Evolutionary conservation across 1,139 yeast species (phyloP), one percentile per base, ranked within the genome.

Genomic region (Pneumocystis carinii): DNA sequence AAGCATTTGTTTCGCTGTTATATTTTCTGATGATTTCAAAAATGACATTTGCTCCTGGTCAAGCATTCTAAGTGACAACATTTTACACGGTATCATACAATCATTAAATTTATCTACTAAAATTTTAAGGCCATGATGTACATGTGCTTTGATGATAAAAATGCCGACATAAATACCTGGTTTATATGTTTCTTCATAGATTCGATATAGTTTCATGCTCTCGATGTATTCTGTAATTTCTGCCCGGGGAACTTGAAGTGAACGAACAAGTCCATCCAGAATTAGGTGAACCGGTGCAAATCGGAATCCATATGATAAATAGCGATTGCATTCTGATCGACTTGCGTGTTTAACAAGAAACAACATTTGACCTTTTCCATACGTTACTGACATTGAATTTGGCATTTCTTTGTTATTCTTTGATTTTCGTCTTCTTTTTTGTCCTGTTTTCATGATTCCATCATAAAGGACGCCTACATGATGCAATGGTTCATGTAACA

Each of bases 101-200:
- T 63, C 36, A 38, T 62, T 36, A 3, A 53, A 55, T 17, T 32
- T 37, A 32, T 48, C 39, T 29, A 62, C 64, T 12, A 62, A 39
- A 14, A 62, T 42, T 27, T 62, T 42, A 24, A 62, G 61, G n/a
- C 64, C 64, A 27, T 62, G 39, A 29, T 35, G 53, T 7, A 62
- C 19, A 39, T 39, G 42, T 8, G 63, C 63, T 24, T 48, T 60
- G 14, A 62, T 56, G 7, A n/a, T 58, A 15, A 62, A 60, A 38
- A 24, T 12, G 27, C 63, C 63, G 10, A 62, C 60, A 38, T 62
- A 59, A 42, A 62, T 37, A 8, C 64, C 64, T 14, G 64, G 64
- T 19, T 24, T 60, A 37, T 56, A 19, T 6, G 38, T 36, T 24
- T 19, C 35, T 15, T n/a, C 35, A 35, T 56, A 15, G 37, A 36